Evolutionary conservation across 2,329 filamentous ascomycete genomes (phyloP).

Genomic region (Cryphonectria japonica): DNA sequence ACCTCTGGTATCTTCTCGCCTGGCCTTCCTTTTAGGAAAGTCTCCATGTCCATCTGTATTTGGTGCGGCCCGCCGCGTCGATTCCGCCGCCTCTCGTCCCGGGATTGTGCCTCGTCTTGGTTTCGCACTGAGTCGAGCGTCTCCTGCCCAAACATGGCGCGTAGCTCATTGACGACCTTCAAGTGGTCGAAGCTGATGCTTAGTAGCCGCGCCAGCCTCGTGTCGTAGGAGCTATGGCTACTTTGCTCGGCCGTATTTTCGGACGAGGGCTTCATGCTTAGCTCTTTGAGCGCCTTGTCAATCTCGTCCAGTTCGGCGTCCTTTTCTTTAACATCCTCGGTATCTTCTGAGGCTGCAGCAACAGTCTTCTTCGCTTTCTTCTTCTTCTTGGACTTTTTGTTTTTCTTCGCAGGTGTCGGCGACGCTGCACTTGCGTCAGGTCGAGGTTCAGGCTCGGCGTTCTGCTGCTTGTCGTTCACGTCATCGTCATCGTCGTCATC

Average conservation of each 20-base stretch:
- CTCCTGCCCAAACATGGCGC: conserved; percentile 58
- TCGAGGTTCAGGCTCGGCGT: conserved; percentile 32
- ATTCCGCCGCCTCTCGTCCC: conserved; percentile 43
- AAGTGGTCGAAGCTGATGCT: conserved; percentile 69
- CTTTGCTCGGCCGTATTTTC: conserved; percentile 25
- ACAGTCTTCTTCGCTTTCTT: conserved; percentile 45
- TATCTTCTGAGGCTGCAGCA: conserved; percentile 40
- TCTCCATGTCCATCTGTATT: conserved; percentile 56
- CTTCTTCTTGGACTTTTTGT: conserved; percentile 43
- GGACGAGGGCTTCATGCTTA: conserved; percentile 43
- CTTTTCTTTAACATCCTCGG: conserved; percentile 17
- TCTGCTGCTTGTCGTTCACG: conserved; percentile 26
- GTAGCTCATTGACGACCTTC: conserved; percentile 91
- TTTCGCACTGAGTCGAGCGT: conserved; percentile 58
- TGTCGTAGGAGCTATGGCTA: conserved; percentile 31
- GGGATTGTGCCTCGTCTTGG: conserved; percentile 52
- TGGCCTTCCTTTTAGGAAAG: conserved; percentile 57
- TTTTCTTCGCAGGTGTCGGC: conserved; percentile 41
- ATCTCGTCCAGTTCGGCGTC: conserved; percentile 55
- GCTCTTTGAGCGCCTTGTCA: conserved; percentile 56
- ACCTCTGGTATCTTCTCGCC: conserved; percentile 70
- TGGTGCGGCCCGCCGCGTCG: conserved; percentile 36
- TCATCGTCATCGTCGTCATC: conserved; percentile 39
- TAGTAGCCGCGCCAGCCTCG: conserved; percentile 42
- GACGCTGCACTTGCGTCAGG: conserved; percentile 23